Conservation (phyloP, 2,329 filamentous ascomycete species). For the Elsinoe perseae region DNA sequence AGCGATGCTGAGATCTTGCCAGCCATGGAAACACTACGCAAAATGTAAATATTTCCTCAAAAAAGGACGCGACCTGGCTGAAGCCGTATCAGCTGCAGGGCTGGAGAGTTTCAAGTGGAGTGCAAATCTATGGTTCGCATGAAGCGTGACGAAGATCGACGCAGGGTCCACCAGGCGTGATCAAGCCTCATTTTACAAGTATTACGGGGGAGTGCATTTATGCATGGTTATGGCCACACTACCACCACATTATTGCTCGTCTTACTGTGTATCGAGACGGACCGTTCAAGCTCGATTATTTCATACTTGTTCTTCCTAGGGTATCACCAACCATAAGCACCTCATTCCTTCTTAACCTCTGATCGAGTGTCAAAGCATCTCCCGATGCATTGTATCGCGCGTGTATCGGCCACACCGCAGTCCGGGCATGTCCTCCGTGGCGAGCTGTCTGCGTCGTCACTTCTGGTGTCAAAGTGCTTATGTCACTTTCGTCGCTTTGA, state of each 20-base stretch:
- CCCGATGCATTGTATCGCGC: no score
- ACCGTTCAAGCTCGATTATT: no score
- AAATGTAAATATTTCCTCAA: neutral
- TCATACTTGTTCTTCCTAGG: no score
- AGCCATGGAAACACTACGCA: neutral
- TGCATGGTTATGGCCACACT: neutral
- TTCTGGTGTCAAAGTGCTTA: no score
- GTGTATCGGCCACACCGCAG: no score
- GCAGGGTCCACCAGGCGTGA: neutral
- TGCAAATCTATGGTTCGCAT: conserved; percentile 5
- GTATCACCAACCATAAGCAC: neutral
- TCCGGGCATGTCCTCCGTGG: no score
- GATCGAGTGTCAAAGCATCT: no score
- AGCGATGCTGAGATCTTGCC: neutral
- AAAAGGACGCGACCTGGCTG: neutral
- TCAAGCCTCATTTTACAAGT: neutral
- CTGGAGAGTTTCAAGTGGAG: conserved; percentile 6
- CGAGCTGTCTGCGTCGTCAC: no score
- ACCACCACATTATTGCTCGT: neutral
- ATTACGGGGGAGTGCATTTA: conserved; percentile 1
- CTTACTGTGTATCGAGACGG: no score
- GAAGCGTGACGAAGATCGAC: neutral
- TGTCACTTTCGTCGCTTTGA: no score
- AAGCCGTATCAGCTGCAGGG: conserved; percentile 8
- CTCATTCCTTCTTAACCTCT: neutral